Evolutionary conservation across 495 filamentous ascomycete genomes (phyloP).

Genomic region (Xylaria intraflava): DNA sequence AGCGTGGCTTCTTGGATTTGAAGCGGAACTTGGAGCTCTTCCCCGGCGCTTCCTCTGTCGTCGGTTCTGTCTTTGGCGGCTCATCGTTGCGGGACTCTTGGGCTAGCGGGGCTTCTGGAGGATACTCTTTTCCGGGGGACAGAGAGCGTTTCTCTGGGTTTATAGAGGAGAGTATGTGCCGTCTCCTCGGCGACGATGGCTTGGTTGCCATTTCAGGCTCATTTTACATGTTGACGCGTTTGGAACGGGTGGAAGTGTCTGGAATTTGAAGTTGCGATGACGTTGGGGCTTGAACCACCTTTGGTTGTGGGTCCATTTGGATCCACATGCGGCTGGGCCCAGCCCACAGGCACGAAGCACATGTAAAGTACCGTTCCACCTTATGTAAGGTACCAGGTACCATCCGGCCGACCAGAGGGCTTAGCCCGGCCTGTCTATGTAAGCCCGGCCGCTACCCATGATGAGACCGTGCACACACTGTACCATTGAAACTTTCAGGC

Average conservation of each 20-base stretch:
- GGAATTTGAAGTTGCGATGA: constrained; percentile 2
- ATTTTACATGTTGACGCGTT: constrained; percentile 10
- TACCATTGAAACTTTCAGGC: too few species aligned
- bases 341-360: too few species aligned
- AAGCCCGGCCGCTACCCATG: too few species aligned
- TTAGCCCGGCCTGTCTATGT: too few species aligned
- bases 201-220: constrained; percentile 25
- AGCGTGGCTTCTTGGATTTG: constrained; percentile 37
- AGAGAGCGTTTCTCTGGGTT: constrained; percentile 27
- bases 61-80: constrained; percentile 3
- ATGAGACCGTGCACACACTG: too few species aligned
- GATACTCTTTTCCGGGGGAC: constrained; percentile 10
- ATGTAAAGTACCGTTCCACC: too few species aligned
- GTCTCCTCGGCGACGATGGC: constrained; percentile 38
- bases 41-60: constrained; percentile 13
- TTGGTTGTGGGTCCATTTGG: too few species aligned
- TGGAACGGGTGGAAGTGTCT: neutral
- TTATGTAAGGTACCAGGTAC: too few species aligned
- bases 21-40: constrained; percentile 52
- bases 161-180: constrained; percentile 40
- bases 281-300: constrained; percentile 6
- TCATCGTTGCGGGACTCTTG: constrained; percentile 14
- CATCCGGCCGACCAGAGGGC: too few species aligned
- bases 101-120: constrained; percentile 11
- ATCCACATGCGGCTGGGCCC: too few species aligned